phyloP scores from a whole-genome alignment of 495 filamentous ascomycete genomes.

The Corynascus novoguineensis region DNA sequence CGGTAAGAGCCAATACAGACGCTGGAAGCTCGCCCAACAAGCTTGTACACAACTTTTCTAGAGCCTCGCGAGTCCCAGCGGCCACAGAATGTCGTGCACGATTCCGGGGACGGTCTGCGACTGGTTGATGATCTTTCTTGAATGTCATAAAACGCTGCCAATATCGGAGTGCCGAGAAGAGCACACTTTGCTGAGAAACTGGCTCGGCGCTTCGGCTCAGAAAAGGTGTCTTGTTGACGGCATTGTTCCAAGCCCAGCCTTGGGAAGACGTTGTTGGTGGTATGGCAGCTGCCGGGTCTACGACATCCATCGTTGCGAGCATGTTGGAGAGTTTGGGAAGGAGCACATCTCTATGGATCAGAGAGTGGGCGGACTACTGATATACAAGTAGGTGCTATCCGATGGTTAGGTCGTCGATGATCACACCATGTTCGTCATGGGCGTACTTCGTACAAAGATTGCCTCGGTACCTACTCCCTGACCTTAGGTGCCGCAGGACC shows the following conservation, averaged over 20 bases:
- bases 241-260: slow-evolving; percentile 1
- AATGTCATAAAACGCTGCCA: slow-evolving; percentile 6
- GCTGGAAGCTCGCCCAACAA: slow-evolving; percentile 27
- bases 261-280: neutral
- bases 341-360: neutral
- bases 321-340: neutral
- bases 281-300: slow-evolving; percentile 9
- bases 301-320: neutral
- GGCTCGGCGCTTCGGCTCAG: neutral
- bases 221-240: neutral
- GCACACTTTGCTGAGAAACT: slow-evolving; percentile 7
- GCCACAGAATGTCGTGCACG: slow-evolving; percentile 22
- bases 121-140: slow-evolving; percentile 10
- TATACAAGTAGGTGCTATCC: slow-evolving; percentile 8
- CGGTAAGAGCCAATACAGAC: slow-evolving; percentile 25
- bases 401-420: neutral
- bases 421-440: slow-evolving; percentile 13
- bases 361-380: neutral
- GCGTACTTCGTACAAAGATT: slow-evolving; percentile 4
- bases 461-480: too few relatives aligned
- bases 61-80: slow-evolving; percentile 26
- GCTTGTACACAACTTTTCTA: slow-evolving; percentile 23
- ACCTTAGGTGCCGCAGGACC: too few relatives aligned
- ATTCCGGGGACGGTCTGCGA: neutral
- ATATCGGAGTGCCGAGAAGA: slow-evolving; percentile 11